Base-by-base conservation (phyloP, 257 asterid species). In the Eucommia ulmoides region DNA sequence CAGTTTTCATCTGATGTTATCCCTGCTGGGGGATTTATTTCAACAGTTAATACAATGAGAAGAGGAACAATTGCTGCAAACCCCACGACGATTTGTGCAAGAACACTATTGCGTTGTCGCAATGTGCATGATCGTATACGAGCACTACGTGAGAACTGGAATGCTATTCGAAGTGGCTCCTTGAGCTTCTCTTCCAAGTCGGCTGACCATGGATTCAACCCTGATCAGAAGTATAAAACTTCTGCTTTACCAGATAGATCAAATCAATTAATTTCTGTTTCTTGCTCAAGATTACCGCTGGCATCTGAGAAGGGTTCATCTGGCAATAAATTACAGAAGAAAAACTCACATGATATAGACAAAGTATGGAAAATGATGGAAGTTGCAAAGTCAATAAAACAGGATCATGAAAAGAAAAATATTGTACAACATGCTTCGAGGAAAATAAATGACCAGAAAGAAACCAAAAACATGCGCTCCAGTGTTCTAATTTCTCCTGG, bases 321-420 rank as follows among this genome's bases (percentile, higher is more conserved):
- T 22, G 0, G 0, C 15, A 53, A 22, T 50, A 16, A 57, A n/a
- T 48, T 49, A 42, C 52, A 46, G 25, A 61, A 46, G 51, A 49
- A 24, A 48, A 49, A 50, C 41, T 54, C 68, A 33, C 24, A 22
- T 38, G 82, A 69, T 60, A 72, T 77, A 63, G 65, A 63, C 49
- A 77, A 63, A 61, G 94, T 88, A 20, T 83, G 94, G 88, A 72
- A 71, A 65, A 80, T 83, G 91, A 29, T 77, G 71, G 64, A 62
- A 50, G 71, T 70, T 60, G 92, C 94, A 7, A 83, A 72, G 71
- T 56, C 80, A 44, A 23, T 59, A 53, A 66, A 54, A 56, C 52
- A 41, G 54, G 47, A 46, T 22, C 45, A 2, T 47, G 58, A 18
- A 29, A 46, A 49, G 33, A 55, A 63, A 23, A 59, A 23, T 20